Conservation (phyloP, 208 protist species). For the Trypanosoma cruzi region DNA sequence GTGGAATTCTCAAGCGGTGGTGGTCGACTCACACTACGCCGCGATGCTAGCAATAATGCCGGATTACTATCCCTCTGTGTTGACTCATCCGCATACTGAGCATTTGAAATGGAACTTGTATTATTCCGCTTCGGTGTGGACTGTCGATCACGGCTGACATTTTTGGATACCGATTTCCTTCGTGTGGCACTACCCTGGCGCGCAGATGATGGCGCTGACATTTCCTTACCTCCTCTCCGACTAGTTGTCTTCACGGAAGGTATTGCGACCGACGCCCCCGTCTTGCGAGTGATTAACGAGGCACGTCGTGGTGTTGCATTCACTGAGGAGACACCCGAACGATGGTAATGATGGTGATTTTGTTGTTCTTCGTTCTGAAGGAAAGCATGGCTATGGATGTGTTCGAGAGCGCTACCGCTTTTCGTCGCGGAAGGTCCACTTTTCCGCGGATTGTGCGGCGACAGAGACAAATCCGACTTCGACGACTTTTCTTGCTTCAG, state of each 20-base stretch:
- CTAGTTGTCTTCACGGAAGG: neutral
- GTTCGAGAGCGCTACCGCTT: neutral
- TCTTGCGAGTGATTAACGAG: neutral
- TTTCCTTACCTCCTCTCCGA: neutral
- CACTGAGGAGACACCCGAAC: neutral
- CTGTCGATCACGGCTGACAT: neutral
- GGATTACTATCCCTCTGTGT: too few species aligned
- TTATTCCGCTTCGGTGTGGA: neutral
- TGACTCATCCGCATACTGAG: too few species aligned
- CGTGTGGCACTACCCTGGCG: neutral
- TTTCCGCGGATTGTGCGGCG: neutral
- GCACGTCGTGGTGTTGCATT: neutral
- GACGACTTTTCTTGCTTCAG: neutral
- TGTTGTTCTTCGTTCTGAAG: neutral
- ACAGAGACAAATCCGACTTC: neutral
- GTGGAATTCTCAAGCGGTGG: slow-evolving; percentile 25
- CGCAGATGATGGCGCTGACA: neutral
- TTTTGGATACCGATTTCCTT: neutral
- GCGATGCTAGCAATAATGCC: too few species aligned
- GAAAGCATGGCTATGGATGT: neutral
- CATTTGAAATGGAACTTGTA: slow-evolving; percentile 5
- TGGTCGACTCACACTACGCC: neutral
- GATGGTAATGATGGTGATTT: neutral
- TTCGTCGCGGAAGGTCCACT: neutral
- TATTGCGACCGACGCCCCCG: neutral